A percentile compares a stretch with the other conserved stretches of the same genome.
These are phyloP conservation scores for Davidsoniella virescens DNA, from an alignment of 2,329 filamentous ascomycete species.

Conservation along the genomic window DNA sequence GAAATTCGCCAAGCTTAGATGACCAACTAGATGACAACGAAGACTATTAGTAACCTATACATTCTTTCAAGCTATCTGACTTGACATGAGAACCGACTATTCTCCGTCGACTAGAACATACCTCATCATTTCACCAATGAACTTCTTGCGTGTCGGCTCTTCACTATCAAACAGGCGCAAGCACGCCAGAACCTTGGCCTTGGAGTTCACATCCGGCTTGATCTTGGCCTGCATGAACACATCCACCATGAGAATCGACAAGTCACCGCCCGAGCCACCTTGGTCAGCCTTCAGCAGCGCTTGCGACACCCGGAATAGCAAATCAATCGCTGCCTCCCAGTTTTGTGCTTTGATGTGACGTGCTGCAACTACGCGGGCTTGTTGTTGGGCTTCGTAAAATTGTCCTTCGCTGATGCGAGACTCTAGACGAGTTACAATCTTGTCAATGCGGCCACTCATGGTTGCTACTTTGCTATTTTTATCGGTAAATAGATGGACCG, in stretches of 20 bases:
- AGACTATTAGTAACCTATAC: background rate
- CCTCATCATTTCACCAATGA: constrained; percentile 69
- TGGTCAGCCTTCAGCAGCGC: constrained; percentile 84
- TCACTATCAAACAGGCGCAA: constrained; percentile 64
- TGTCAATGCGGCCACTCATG: constrained; percentile 31
- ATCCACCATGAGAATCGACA: constrained; percentile 75
- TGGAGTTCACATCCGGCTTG: constrained; percentile 55
- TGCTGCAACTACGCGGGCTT: constrained; percentile 85
- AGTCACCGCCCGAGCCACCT: constrained; percentile 79
- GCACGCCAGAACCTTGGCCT: constrained; percentile 60
- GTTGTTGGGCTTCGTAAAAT: constrained; percentile 97
- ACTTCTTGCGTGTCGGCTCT: constrained; percentile 87
- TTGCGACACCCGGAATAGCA: constrained; percentile 69
- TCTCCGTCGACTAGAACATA: constrained; percentile 24
- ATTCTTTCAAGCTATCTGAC: too few species aligned
- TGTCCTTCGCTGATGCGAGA: constrained; percentile 79
- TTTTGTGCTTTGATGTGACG: constrained; percentile 82
- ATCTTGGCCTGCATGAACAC: constrained; percentile 79
- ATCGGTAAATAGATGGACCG: background rate
- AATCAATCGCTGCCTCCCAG: constrained; percentile 72
- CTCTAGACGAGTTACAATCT: constrained; percentile 53
- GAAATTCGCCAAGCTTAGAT: constrained; percentile 66
- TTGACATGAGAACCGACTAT: background rate
- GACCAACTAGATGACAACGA: constrained; percentile 46
- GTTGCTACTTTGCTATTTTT: background rate